Conservation (phyloP, 805 yeast genomes). For the Spathaspora sp. region DNA sequence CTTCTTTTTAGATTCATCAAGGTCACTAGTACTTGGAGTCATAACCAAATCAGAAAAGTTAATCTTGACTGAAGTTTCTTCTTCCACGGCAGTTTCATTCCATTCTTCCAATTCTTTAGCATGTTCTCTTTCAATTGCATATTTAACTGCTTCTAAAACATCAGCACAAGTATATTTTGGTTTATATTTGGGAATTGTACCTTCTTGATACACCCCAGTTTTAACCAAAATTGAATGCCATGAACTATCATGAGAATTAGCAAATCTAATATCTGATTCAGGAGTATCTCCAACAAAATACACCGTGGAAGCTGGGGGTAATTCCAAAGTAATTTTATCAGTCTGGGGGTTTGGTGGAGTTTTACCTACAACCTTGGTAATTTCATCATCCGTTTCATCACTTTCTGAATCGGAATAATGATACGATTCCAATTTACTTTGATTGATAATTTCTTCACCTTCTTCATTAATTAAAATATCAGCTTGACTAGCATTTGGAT, state of each 20-base stretch:
- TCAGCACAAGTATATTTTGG: constrained; percentile 73
- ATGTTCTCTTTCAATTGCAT: constrained; percentile 81
- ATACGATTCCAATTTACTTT: constrained; percentile 36
- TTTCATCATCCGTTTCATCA: constrained; percentile 26
- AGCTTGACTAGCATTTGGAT: constrained; percentile 40
- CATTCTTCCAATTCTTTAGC: constrained; percentile 68
- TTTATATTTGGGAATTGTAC: constrained; percentile 72
- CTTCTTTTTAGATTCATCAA: constrained; percentile 6
- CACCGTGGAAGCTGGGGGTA: constrained; percentile 83
- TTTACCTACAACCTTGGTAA: constrained; percentile 15
- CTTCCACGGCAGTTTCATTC: constrained; percentile 50
- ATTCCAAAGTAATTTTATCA: constrained; percentile 45
- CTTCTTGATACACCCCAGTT: constrained; percentile 83
- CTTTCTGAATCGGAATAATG: constrained; percentile 15
- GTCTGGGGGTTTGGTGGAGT: constrained; percentile 41
- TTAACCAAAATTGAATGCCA: constrained; percentile 85
- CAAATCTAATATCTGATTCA: constrained; percentile 83
- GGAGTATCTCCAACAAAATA: constrained; percentile 91
- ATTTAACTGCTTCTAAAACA: constrained; percentile 78
- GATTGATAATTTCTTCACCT: constrained; percentile 44
- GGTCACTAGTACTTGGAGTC: constrained; percentile 35
- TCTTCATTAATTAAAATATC: constrained; percentile 41
- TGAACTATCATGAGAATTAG: constrained; percentile 78
- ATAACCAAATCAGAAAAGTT: constrained; percentile 44
- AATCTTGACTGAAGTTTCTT: constrained; percentile 23